A percentile compares a stretch with the other conserved stretches of the same genome.
Conservation (phyloP, 345 rosid genomes). For the Viola odorata region DNA sequence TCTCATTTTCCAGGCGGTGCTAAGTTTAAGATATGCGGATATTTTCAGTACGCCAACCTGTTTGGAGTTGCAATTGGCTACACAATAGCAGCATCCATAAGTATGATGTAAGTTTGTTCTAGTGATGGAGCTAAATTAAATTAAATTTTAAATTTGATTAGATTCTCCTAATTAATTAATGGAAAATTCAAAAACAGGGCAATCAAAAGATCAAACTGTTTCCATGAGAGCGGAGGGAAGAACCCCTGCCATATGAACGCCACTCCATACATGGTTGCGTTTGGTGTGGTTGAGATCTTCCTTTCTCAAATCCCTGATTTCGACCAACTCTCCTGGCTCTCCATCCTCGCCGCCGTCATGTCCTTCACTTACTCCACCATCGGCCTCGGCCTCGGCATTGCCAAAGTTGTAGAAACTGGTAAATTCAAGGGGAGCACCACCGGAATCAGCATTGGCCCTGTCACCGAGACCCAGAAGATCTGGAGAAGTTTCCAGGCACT, state of each 20-base stretch:
- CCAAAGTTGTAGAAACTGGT: constrained; percentile 57
- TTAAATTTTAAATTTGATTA: too few species aligned
- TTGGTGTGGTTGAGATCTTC: constrained; percentile 49
- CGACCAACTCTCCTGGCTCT: constrained; percentile 88
- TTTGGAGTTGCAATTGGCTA: constrained; percentile 65
- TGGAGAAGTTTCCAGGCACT: constrained; percentile 92
- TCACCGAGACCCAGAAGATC: constrained; percentile 56
- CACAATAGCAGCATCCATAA: constrained; percentile 72
- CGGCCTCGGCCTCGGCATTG: constrained; percentile 80
- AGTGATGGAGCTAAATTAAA: too few species aligned
- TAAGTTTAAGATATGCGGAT: constrained; percentile 62
- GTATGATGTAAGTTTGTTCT: constrained; percentile 47
- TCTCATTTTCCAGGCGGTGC: constrained; percentile 45
- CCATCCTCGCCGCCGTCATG: constrained; percentile 87
- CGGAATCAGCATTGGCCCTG: constrained; percentile 54
- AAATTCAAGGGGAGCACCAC: constrained; percentile 63
- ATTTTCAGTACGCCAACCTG: constrained; percentile 59
- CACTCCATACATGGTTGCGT: constrained; percentile 59
- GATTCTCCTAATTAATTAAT: too few species aligned
- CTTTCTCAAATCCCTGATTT: constrained; percentile 82
- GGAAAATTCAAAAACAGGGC: constrained; percentile 42
- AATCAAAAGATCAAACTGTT: constrained; percentile 51
- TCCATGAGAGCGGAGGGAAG: constrained; percentile 32
- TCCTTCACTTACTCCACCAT: constrained; percentile 89
- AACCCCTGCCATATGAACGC: constrained; percentile 47